Evolutionary conservation across 108 stramenopile species (phyloP).

Genomic region (Craspedostauros australis): DNA sequence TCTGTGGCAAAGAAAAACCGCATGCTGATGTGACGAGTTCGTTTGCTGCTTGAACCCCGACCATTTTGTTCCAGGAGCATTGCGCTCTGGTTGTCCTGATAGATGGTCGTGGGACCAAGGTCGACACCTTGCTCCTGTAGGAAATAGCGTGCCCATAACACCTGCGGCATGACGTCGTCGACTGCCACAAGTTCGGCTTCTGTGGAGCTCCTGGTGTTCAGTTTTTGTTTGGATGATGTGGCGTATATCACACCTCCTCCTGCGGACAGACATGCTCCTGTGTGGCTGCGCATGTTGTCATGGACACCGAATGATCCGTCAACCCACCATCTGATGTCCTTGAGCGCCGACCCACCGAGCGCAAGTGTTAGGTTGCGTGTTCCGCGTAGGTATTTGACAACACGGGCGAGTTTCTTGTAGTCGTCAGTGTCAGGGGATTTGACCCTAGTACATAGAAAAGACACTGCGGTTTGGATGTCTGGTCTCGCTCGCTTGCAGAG

Average conservation of each 20-base stretch:
- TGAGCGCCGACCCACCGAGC: slow-evolving; percentile 5
- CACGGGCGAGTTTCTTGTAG: slow-evolving; percentile 29
- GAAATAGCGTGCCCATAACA: slow-evolving; percentile 37
- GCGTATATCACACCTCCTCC: slow-evolving; percentile 14
- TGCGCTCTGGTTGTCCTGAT: slow-evolving; percentile 47
- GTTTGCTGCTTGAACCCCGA: slow-evolving; percentile 7
- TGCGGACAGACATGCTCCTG: slow-evolving; percentile 21
- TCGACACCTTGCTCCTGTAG: slow-evolving; percentile 35
- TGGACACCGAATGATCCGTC: slow-evolving; percentile 31
- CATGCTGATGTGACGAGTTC: slow-evolving; percentile 33
- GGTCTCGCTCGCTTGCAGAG: slow-evolving; percentile 18
- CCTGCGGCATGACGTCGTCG: slow-evolving; percentile 24
- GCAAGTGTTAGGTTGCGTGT: slow-evolving; percentile 16
- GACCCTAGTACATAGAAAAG: slow-evolving; percentile 47
- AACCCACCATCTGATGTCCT: slow-evolving; percentile 12
- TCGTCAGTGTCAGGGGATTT: slow-evolving; percentile 36
- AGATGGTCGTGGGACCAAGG: slow-evolving; percentile 19
- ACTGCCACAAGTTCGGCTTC: slow-evolving; percentile 27
- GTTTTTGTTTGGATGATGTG: slow-evolving; percentile 32
- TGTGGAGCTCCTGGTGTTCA: slow-evolving; percentile 37
- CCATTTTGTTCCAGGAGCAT: slow-evolving; percentile 44
- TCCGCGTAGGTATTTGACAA: slow-evolving; percentile 31
- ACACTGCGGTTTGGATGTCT: slow-evolving; percentile 21
- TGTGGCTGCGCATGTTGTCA: slow-evolving; percentile 30
- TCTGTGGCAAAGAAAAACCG: slow-evolving; percentile 43